Conservation (phyloP, 2,329 filamentous ascomycete genomes). For the Cercospora sp. region DNA sequence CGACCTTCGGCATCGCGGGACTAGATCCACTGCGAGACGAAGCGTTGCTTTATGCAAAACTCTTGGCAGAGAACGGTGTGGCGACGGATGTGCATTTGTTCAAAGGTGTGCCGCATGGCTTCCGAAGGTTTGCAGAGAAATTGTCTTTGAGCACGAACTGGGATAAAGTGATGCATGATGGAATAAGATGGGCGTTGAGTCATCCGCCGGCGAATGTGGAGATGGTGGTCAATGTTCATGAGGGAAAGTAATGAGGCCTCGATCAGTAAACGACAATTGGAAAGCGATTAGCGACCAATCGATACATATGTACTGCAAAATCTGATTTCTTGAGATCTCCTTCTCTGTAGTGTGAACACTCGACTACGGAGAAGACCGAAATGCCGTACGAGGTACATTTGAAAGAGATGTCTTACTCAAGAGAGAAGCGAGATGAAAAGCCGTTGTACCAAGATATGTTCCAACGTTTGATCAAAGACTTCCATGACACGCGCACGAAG, state of each 20-base stretch:
- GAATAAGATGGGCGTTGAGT: conserved; percentile 45
- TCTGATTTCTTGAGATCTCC: no score
- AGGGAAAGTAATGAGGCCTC: not conserved
- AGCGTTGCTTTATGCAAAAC: conserved; percentile 50
- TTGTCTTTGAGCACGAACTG: conserved; percentile 45
- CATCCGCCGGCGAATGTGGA: conserved; percentile 15
- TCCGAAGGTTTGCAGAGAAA: conserved; percentile 49
- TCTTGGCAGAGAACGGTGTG: conserved; percentile 50
- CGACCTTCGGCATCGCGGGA: conserved; percentile 50
- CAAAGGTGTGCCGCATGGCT: conserved; percentile 56
- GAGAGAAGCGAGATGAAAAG: not conserved
- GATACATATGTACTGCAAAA: not conserved
- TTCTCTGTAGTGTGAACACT: no score
- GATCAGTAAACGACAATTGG: no score
- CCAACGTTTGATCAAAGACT: not conserved
- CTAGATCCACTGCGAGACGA: conserved; percentile 54
- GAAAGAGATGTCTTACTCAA: no score
- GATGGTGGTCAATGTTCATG: conserved; percentile 20
- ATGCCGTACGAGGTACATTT: no score
- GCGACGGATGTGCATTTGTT: conserved; percentile 54
- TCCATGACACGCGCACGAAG: no score
- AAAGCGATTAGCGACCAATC: not conserved
- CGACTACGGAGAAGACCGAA: no score
- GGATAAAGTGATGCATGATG: conserved; percentile 48
- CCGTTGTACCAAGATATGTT: not conserved